phyloP scores from a whole-genome alignment of 139 green algal genomes.

The Auxenochlorella pyrenoidosa region DNA sequence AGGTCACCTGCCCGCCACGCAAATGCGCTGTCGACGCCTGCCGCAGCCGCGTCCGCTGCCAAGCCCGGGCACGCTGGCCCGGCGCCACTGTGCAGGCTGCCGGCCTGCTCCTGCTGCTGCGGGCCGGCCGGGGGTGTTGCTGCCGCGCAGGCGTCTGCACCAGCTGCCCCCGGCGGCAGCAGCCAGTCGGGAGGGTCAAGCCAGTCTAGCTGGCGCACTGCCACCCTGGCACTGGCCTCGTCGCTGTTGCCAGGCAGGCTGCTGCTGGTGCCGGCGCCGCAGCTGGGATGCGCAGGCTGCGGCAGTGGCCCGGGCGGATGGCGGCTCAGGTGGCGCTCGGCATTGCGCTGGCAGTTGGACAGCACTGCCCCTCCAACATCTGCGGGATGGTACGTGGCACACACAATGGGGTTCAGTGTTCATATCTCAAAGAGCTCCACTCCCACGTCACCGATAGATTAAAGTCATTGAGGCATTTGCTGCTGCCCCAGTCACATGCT shows the following conservation, averaged over 20 bases:
- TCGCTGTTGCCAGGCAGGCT: background rate
- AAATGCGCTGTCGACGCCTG: background rate
- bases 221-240: background rate
- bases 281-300: background rate
- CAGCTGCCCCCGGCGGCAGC: background rate
- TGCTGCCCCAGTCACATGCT: background rate
- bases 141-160: background rate
- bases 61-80: no score
- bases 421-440: no score
- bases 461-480: no score
- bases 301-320: no score
- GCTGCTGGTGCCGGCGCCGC: background rate
- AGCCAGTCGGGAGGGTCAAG: slow-evolving; percentile 30
- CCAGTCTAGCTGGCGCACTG: slow-evolving; percentile 36
- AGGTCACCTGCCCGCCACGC: slow-evolving; percentile 3
- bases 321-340: background rate
- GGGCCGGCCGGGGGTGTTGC: background rate
- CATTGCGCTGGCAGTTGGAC: slow-evolving; percentile 16
- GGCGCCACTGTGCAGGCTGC: background rate
- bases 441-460: no score
- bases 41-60: background rate
- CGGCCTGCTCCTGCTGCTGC: background rate
- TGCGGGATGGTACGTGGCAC: background rate
- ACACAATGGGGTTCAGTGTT: no score
- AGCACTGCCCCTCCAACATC: background rate